Base-by-base conservation (phyloP, 805 yeast genomes). In the Candida loeiensis region DNA sequence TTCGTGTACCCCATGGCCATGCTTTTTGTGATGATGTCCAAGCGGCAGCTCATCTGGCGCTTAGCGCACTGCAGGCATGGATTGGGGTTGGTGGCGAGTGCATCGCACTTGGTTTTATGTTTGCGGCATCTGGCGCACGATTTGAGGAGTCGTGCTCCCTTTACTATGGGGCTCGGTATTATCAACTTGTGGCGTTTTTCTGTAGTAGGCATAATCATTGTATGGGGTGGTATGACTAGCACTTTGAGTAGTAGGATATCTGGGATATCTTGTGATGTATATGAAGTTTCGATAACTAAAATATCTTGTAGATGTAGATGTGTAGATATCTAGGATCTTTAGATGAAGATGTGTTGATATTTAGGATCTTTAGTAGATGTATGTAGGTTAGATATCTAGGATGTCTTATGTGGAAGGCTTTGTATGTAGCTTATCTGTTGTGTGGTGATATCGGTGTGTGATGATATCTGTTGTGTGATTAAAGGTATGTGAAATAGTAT, bases 71-170 rank as follows among this genome's bases (percentile, higher is more conserved):
- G 69, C 2, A 80, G 56, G 50, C 88, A 82, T 0, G 84, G 74
- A 17, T 58, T 53, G 3, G 87, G 86, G 25, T 66, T 58, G 12
- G 77, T 73, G 17, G 53, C 52, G 11, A 59, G 46, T 9, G 81
- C 81, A 52, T 81, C 82, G 57, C 88, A 82, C 50, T 73, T 78
- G 13, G 81, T 79, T 55, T 82, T 82, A 49, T 79, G 82, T 50
- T 75, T 76, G 25, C 87, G 67, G 56, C 88, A 82, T 22, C 83
- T 64, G 4, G 74, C 67, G 53, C 88, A 82, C 8, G 85, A 74
- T 49, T 79, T 79, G 35, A 56, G 48, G 19, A 37, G 31, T 6
- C 39, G 21, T 11, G 39, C 32, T 2, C 40, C 40, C 21, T 37
- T 31, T 15, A 55, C 56, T 12, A 20, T 26, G 15, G 28, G 16